A percentile compares a stretch with the other conserved stretches of the same genome.
phyloP scores from a whole-genome alignment of 768 basidiomycete genomes.

The Plicaturopsis crispa region DNA sequence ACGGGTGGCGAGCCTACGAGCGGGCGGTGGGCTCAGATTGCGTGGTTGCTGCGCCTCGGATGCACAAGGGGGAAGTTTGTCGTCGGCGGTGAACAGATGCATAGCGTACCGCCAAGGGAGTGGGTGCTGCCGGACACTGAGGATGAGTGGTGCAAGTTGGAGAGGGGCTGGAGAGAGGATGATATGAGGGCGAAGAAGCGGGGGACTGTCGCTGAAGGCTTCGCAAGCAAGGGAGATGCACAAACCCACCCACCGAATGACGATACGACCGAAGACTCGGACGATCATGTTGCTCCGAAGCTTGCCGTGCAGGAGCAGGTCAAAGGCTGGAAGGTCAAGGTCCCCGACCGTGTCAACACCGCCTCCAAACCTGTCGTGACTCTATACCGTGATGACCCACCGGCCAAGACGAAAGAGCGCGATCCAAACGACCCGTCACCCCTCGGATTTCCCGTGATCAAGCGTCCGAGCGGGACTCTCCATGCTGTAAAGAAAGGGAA shows the following conservation, averaged over 20 bases:
- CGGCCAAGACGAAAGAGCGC: not conserved
- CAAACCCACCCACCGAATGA: not conserved
- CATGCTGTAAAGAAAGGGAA: constrained; percentile 17
- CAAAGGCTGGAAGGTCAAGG: not conserved
- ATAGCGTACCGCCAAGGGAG: constrained; percentile 12
- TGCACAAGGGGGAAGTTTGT: constrained; percentile 32
- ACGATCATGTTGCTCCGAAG: constrained; percentile 38
- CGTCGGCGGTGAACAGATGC: constrained; percentile 23
- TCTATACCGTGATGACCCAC: not conserved
- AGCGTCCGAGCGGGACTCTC: constrained; percentile 20
- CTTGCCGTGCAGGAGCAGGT: not conserved
- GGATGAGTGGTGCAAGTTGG: constrained; percentile 41
- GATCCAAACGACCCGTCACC: constrained; percentile 17
- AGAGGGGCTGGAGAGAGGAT: constrained; percentile 25
- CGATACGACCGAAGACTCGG: constrained; percentile 45
- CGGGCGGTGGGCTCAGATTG: constrained; percentile 40
- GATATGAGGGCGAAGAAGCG: constrained; percentile 17
- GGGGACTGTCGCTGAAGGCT: constrained; percentile 10
- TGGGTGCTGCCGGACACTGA: constrained; percentile 39
- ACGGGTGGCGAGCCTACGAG: constrained; percentile 31
- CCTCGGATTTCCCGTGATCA: constrained; percentile 37
- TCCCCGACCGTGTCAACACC: not conserved
- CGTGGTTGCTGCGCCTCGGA: constrained; percentile 30
- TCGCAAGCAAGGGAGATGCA: not conserved
- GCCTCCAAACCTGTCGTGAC: not conserved